Conservation (phyloP, 176 grass and related monocot species). For the Ampelocalamus luodianensis region DNA sequence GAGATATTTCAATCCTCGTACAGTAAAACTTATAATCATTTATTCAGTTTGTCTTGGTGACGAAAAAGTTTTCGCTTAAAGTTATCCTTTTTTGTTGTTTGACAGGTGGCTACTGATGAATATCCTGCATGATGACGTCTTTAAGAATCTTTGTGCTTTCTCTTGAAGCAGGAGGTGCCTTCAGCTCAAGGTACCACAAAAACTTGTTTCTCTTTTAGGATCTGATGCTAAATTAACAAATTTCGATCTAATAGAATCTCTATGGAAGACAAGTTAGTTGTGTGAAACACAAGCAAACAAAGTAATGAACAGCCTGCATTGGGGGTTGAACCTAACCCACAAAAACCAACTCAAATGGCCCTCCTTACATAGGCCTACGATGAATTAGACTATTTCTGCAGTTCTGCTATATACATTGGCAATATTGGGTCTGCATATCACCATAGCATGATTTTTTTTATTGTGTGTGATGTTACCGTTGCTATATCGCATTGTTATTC, state of each 20-base stretch:
- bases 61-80: not conserved
- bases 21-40: not conserved
- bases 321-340: not conserved
- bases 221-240: not conserved
- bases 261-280: not conserved
- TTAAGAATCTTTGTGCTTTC: not conserved
- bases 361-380: not conserved
- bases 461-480: not conserved
- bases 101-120: not conserved
- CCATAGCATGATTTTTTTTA: not conserved
- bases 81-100: not conserved
- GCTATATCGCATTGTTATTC: not conserved
- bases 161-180: not conserved
- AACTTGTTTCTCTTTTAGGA: not conserved
- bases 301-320: not conserved
- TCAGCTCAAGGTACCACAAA: not conserved
- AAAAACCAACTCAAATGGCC: not conserved
- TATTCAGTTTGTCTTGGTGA: not conserved
- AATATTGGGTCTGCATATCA: not conserved
- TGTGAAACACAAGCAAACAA: not conserved
- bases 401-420: not conserved
- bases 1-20: conserved; percentile 9
- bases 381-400: not conserved
- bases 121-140: not conserved
- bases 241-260: not conserved